Percentiles rank a stretch among this genome's conserved stretches.
Evolutionary conservation across 2,329 filamentous ascomycete genomes (phyloP).

Genomic region (Cercospora brassicicola): DNA sequence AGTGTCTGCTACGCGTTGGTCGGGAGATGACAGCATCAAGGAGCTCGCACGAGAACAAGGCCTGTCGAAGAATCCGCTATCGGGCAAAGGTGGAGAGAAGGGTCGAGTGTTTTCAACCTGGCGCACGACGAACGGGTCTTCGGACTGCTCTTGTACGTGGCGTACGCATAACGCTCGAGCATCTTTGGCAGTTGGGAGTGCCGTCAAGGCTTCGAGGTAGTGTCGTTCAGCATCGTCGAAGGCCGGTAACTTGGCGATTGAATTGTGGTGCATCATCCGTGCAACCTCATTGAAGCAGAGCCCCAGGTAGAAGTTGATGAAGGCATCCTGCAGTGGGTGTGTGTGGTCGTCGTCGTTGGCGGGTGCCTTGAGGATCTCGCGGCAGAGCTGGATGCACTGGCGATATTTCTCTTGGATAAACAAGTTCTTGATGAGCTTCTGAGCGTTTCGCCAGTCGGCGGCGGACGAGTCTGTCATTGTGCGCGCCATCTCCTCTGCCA

Average conservation of each 20-base stretch:
- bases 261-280: conserved; percentile 49
- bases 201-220: conserved; percentile 37
- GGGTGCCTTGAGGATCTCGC: conserved; percentile 27
- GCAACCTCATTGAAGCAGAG: conserved; percentile 51
- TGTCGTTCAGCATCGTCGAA: conserved; percentile 45
- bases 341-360: conserved; percentile 8
- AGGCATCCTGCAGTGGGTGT: conserved; percentile 34
- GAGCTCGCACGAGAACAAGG: conserved; percentile 13
- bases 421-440: conserved; percentile 37
- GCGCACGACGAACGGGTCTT: conserved; percentile 12
- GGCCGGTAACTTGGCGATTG: conserved; percentile 45
- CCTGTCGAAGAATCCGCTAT: conserved; percentile 4
- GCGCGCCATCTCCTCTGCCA: not conserved
- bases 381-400: conserved; percentile 37
- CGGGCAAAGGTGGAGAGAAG: conserved; percentile 13
- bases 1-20: not conserved
- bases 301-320: conserved; percentile 51
- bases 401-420: conserved; percentile 34
- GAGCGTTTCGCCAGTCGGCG: conserved; percentile 19
- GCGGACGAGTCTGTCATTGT: not conserved
- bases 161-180: conserved; percentile 18
- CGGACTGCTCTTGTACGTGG: not conserved
- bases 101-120: not conserved
- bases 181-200: conserved; percentile 29
- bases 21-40: conserved; percentile 16